Evolutionary conservation across 768 basidiomycete species (phyloP).

Genomic region (Tricholoma bakamatsutake): DNA sequence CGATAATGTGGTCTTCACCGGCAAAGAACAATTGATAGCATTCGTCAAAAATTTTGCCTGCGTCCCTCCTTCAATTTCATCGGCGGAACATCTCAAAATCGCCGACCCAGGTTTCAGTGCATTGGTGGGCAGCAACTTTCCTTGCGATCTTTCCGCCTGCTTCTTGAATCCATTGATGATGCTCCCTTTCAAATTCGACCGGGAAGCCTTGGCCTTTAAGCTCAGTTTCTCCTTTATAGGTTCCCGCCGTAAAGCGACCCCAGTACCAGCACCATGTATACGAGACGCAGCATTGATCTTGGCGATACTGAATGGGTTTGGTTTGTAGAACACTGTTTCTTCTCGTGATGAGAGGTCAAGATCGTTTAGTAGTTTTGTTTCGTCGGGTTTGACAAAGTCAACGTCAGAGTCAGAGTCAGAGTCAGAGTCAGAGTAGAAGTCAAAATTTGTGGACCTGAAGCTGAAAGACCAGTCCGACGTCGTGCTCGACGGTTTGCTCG

Average conservation of each 20-base stretch:
- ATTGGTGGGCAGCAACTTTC: background rate
- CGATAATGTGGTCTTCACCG: background rate
- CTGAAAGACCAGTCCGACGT: constrained; percentile 33
- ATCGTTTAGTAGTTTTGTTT: constrained; percentile 33
- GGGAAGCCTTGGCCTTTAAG: background rate
- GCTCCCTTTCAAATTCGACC: constrained; percentile 4
- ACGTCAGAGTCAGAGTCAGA: constrained; percentile 16
- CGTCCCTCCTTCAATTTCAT: background rate
- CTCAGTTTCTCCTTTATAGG: background rate
- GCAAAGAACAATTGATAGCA: too few relatives aligned
- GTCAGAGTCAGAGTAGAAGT: constrained; percentile 15
- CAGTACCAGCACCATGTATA: constrained; percentile 1
- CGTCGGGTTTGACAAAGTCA: constrained; percentile 9
- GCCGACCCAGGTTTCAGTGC: background rate
- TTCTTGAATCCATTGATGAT: constrained; percentile 44
- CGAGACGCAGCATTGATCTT: constrained; percentile 70
- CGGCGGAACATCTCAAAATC: background rate
- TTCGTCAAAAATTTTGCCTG: background rate
- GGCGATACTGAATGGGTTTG: constrained; percentile 79
- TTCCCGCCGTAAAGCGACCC: background rate
- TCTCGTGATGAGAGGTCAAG: constrained; percentile 46
- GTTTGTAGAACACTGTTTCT: constrained; percentile 56
- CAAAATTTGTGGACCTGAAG: constrained; percentile 21
- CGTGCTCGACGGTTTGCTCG: background rate
- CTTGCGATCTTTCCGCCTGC: constrained; percentile 23